Conservation (phyloP, 495 filamentous ascomycete species). For the Echria macrotheca region DNA sequence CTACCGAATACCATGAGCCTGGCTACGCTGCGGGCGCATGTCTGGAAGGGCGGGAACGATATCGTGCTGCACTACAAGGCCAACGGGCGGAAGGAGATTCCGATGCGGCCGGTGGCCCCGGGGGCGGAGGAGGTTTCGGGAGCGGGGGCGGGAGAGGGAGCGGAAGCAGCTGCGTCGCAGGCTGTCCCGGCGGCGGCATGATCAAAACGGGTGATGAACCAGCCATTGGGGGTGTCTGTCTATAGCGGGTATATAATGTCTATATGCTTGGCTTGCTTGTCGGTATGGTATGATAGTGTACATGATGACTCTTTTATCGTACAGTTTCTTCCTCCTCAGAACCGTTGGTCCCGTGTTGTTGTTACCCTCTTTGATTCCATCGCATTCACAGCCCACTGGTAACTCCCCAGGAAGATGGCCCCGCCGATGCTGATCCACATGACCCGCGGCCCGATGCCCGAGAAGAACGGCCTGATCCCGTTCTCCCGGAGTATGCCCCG, state of each 20-base stretch:
- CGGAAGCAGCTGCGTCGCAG: slow-evolving; percentile 4
- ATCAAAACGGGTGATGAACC: background rate
- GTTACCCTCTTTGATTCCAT: slow-evolving; percentile 40
- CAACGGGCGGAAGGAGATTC: slow-evolving; percentile 67
- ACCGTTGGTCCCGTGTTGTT: background rate
- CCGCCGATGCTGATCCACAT: slow-evolving; percentile 94
- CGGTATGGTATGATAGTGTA: slow-evolving; percentile 9
- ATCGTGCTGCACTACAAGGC: slow-evolving; percentile 86
- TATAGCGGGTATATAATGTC: slow-evolving; percentile 27
- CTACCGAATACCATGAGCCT: slow-evolving; percentile 73
- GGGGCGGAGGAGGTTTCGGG: slow-evolving; percentile 1
- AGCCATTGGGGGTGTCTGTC: no score
- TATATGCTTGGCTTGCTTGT: background rate
- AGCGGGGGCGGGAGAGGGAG: slow-evolving; percentile 1
- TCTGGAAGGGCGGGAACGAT: slow-evolving; percentile 90
- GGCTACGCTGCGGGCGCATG: slow-evolving; percentile 78
- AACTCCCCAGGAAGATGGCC: slow-evolving; percentile 92
- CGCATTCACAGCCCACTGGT: slow-evolving; percentile 81
- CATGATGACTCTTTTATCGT: slow-evolving; percentile 2
- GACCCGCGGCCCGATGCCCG: slow-evolving; percentile 80
- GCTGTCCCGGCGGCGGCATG: no score
- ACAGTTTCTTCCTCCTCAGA: no score
- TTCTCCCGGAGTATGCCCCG: slow-evolving; percentile 60
- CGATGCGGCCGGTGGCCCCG: slow-evolving; percentile 20
- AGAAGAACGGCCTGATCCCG: slow-evolving; percentile 75